Evolutionary conservation across 805 yeast species (phyloP), one percentile per base, ranked within the genome.

Genomic region (Yamadazyma laniorum): DNA sequence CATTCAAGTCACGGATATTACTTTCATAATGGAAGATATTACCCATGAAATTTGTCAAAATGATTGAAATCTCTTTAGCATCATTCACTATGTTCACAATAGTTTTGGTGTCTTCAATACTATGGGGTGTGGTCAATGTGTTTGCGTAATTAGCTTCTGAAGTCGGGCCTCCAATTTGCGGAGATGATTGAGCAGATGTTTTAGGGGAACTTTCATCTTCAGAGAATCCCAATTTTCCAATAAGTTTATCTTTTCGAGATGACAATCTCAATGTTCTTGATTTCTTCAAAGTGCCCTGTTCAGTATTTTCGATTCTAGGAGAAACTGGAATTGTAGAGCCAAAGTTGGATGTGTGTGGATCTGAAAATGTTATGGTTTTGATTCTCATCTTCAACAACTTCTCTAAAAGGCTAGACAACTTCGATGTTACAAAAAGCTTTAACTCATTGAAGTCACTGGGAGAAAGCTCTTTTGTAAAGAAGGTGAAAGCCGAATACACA

Each of bases 381-480:
- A 61, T 36, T 26, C 59, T 56, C 12, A 40, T 32, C 9, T 34
- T 41, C 26, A 66, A 44, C 5, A 58, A 28, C 4, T 41, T 47
- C 18, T 62, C 67, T 22, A 65, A 45, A 28, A 65, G 58, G 4
- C 44, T 54, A 37, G 59, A 50, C 22, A 61, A 44, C 14, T 42
- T 46, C 29, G 51, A 42, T 25, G 65, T 66, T 32, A 80, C 58
- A 43, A 59, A 69, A 9, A 67, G 67, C 18, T 63, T 63, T 39
- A 80, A 74, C n/a, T 60, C 63, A 6, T 53, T 43, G 55, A 73
- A 85, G 4, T 74, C 71, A 2, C 58, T 58, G 0, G 61, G 58
- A 2, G 84, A 76, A 3, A 77, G 63, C 34, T 77, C 78, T 45
- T 80, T 84, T 16, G 82, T 70, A 51, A 82, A 67, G 42, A 45